These are phyloP conservation scores for Aspergillus sp. DNA, from an alignment of 2,329 filamentous ascomycete species.

Conservation along the genomic window DNA sequence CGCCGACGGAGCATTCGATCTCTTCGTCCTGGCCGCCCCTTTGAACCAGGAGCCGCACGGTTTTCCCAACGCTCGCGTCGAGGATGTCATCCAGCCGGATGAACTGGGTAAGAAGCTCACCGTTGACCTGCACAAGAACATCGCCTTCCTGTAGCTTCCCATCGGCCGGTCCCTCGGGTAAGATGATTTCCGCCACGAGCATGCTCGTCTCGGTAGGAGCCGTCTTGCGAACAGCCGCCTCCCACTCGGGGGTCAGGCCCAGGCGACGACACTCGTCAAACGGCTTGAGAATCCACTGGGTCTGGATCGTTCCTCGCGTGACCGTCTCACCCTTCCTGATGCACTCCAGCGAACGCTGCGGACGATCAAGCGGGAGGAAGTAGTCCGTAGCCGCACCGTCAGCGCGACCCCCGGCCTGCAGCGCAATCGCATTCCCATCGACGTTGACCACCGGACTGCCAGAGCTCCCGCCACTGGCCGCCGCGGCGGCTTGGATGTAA, in stretches of 20 bases:
- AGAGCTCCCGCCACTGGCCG: slow-evolving; percentile 94
- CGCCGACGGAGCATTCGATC: slow-evolving; percentile 73
- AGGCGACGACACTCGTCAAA: slow-evolving; percentile 94
- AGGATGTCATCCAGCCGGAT: slow-evolving; percentile 83
- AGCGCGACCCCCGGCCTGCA: slow-evolving; percentile 87
- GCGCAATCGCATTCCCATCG: slow-evolving; percentile 79
- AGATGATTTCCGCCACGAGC: slow-evolving; percentile 89
- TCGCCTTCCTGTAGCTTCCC: slow-evolving; percentile 88
- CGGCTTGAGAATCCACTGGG: slow-evolving; percentile 91
- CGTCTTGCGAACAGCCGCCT: slow-evolving; percentile 68
- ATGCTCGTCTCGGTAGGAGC: slow-evolving; percentile 94
- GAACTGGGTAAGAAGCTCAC: slow-evolving; percentile 85
- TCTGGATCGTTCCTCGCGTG: slow-evolving; percentile 92
- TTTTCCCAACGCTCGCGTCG: slow-evolving; percentile 72
- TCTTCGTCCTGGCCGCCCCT: slow-evolving; percentile 80
- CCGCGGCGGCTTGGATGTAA: slow-evolving; percentile 96
- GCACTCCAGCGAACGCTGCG: slow-evolving; percentile 74
- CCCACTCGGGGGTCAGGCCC: slow-evolving; percentile 75
- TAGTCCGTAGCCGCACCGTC: slow-evolving; percentile 97
- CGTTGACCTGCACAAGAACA: slow-evolving; percentile 86
- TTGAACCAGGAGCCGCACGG: slow-evolving; percentile 74
- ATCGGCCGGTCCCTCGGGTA: slow-evolving; percentile 82
- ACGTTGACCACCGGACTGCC: slow-evolving; percentile 96
- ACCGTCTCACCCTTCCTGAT: slow-evolving; percentile 68
- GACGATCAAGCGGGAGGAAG: slow-evolving; percentile 87